These are phyloP conservation scores for Solanum lycopersicoides DNA, from an alignment of 257 asterid genomes.

Conservation along the genomic window DNA sequence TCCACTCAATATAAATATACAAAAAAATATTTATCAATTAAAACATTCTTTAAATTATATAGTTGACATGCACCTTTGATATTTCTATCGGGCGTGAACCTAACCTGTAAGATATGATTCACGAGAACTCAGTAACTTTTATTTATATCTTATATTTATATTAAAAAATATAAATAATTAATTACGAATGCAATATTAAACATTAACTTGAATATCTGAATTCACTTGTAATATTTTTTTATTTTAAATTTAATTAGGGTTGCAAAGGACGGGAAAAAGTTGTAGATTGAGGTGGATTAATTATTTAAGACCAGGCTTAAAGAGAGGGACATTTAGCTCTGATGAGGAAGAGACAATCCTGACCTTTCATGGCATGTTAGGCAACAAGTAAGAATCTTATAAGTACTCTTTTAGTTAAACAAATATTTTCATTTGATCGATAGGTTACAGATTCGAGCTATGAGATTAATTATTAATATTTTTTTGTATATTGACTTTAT, in stretches of 20 bases:
- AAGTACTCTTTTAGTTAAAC: not conserved
- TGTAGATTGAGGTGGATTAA: constrained; percentile 12
- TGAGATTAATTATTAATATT: not conserved
- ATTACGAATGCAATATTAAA: not conserved
- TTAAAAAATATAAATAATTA: too few species aligned
- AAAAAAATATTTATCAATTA: not conserved
- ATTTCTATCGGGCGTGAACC: too few species aligned
- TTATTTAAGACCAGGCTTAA: constrained; percentile 3
- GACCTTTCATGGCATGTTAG: constrained; percentile 1
- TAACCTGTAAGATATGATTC: not conserved
- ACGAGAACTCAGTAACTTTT: too few species aligned
- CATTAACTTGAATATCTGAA: too few species aligned
- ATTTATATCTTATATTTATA: too few species aligned
- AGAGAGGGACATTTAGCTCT: not conserved
- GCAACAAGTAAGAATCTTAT: constrained; percentile 7
- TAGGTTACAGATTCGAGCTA: not conserved
- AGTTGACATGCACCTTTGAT: not conserved
- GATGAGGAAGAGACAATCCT: not conserved
- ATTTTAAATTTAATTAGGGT: not conserved
- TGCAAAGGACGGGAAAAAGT: constrained; percentile 1
- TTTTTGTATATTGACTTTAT: not conserved
- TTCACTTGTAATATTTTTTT: too few species aligned
- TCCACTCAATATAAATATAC: not conserved
- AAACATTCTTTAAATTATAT: not conserved
- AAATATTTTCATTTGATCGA: not conserved